phyloP scores from a whole-genome alignment of 768 basidiomycete genomes.

The Agaricus sinodeliciosus region DNA sequence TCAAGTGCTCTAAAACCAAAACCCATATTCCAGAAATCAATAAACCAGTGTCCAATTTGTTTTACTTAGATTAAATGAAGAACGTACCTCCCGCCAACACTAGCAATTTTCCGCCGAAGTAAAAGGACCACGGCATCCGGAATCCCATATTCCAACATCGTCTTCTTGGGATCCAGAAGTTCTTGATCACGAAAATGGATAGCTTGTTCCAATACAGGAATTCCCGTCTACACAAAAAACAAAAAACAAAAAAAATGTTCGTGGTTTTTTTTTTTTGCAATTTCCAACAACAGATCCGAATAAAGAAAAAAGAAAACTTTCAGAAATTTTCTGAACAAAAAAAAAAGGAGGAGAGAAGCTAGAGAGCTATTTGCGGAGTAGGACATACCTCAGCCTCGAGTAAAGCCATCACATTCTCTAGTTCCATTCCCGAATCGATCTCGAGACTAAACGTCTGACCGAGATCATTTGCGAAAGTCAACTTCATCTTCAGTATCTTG shows the following conservation, averaged over 20 bases:
- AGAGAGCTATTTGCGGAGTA: neutral
- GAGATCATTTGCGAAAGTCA: constrained; percentile 66
- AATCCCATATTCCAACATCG: constrained; percentile 63
- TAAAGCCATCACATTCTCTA: constrained; percentile 89
- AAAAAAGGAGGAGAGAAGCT: neutral
- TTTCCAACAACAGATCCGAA: neutral
- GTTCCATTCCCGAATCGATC: constrained; percentile 85
- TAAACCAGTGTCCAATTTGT: neutral
- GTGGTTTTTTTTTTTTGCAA: too few species aligned
- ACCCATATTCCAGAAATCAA: neutral
- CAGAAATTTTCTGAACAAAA: too few species aligned
- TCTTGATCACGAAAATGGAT: constrained; percentile 65
- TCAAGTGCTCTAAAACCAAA: constrained; percentile 47
- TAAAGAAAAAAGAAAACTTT: neutral
- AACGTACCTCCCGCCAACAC: constrained; percentile 33
- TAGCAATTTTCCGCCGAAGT: constrained; percentile 53
- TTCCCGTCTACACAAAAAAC: constrained; percentile 52
- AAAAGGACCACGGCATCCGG: constrained; percentile 55
- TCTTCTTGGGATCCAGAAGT: constrained; percentile 56
- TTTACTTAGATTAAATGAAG: too few species aligned
- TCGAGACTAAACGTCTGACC: constrained; percentile 66
- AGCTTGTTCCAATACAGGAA: constrained; percentile 66
- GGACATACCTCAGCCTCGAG: constrained; percentile 87
- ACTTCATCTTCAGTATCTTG: constrained; percentile 38
- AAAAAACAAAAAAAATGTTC: too few species aligned